Conservation (phyloP, 306 rosid genomes). For the Cucumis melo region DNA sequence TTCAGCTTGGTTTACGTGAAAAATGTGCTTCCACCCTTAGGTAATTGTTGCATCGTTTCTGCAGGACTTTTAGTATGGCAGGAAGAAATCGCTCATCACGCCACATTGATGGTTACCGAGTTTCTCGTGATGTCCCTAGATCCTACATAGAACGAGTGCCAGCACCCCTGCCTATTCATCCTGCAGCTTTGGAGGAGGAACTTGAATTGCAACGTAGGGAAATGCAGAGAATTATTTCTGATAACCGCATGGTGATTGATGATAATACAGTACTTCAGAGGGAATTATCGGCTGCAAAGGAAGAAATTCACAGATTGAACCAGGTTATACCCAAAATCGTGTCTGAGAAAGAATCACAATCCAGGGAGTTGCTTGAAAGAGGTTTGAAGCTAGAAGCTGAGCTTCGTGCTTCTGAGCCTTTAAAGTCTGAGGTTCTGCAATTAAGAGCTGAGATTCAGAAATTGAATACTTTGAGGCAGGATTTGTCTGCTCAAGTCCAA, state of each 20-base stretch:
- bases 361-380: constrained; percentile 25
- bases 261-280: constrained; percentile 33
- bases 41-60: constrained; percentile 11
- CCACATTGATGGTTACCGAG: constrained; percentile 21
- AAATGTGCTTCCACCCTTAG: constrained; percentile 6
- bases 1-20: not conserved
- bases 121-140: constrained; percentile 21
- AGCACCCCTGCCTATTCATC: constrained; percentile 17
- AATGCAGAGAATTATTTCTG: constrained; percentile 23
- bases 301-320: constrained; percentile 27
- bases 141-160: constrained; percentile 14
- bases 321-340: constrained; percentile 20
- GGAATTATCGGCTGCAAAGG: constrained; percentile 31
- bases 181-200: constrained; percentile 37
- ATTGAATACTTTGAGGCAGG: constrained; percentile 21
- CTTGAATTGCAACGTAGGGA: constrained; percentile 30
- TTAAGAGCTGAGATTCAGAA: constrained; percentile 32
- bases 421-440: constrained; percentile 26
- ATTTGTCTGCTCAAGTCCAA: constrained; percentile 28
- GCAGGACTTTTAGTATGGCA: constrained; percentile 28
- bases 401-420: constrained; percentile 27
- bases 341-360: constrained; percentile 21
- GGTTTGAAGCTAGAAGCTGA: constrained; percentile 35
- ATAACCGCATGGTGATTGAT: constrained; percentile 26
- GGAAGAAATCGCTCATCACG: constrained; percentile 26